phyloP scores from a whole-genome alignment of 2,329 filamentous ascomycete genomes.

The Neobulgaria alba region DNA sequence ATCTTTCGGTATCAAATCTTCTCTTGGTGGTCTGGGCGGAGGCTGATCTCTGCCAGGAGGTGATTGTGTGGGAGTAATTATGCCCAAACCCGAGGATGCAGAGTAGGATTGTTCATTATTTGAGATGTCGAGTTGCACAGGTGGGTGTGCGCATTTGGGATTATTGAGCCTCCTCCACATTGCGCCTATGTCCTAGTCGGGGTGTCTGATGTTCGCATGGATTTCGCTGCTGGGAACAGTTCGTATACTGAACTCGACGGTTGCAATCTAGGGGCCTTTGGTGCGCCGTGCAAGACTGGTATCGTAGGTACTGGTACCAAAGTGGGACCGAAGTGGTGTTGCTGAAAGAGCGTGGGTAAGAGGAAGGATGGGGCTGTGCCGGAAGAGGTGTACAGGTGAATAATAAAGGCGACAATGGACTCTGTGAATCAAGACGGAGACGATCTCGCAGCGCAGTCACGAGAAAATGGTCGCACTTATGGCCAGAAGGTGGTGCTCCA shows the following conservation, averaged over 20 bases:
- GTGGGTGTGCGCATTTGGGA: slow-evolving; percentile 31
- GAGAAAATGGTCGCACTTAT: neutral
- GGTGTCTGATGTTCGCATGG: slow-evolving; percentile 18
- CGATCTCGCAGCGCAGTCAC: slow-evolving; percentile 3
- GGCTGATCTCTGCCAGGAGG: slow-evolving; percentile 17
- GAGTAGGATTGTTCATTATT: slow-evolving; percentile 37
- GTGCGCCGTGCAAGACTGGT: neutral
- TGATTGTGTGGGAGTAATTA: slow-evolving; percentile 18
- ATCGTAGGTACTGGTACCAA: slow-evolving; percentile 1
- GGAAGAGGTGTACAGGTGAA: neutral
- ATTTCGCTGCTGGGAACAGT: neutral
- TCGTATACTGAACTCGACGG: no score
- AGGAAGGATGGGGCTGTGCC: neutral
- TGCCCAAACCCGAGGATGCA: slow-evolving; percentile 30
- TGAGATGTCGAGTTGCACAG: slow-evolving; percentile 34
- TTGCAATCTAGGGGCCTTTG: no score
- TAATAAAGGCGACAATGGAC: neutral
- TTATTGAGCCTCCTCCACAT: slow-evolving; percentile 48
- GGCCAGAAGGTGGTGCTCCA: neutral
- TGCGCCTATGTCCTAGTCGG: slow-evolving; percentile 14
- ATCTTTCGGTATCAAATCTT: slow-evolving; percentile 12
- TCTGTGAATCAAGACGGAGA: neutral
- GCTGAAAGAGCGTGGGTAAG: neutral
- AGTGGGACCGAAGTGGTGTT: neutral
- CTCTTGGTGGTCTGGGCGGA: slow-evolving; percentile 20